Evolutionary conservation across 257 asterid species (phyloP).

Genomic region (Solanum clarkiae): DNA sequence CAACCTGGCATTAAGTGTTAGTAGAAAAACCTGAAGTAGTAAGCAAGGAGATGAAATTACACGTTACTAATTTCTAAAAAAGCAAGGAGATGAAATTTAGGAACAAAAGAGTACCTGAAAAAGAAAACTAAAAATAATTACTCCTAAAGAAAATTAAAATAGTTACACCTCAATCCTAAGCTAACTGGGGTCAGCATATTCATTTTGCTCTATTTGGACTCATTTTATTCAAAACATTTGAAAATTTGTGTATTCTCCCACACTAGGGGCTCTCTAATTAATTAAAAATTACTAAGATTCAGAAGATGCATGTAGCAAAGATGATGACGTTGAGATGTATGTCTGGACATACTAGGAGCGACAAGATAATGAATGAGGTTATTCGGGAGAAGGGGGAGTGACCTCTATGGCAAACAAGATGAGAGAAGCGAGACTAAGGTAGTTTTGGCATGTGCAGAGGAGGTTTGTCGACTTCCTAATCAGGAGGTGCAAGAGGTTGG

Average conservation of each 20-base stretch:
- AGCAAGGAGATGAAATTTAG: not conserved
- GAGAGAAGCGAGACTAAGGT: too few relatives aligned
- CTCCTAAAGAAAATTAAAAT: too few relatives aligned
- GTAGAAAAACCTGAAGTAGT: not conserved
- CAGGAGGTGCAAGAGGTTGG: too few relatives aligned
- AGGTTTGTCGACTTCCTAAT: too few relatives aligned
- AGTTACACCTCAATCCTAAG: not conserved
- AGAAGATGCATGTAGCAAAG: too few relatives aligned
- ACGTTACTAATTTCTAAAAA: too few relatives aligned
- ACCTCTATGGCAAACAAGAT: too few relatives aligned
- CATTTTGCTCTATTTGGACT: not conserved
- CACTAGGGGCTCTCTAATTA: not conserved
- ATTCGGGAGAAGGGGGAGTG: too few relatives aligned
- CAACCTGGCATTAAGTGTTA: not conserved
- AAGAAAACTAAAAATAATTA: not conserved
- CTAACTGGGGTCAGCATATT: not conserved
- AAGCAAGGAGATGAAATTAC: not conserved
- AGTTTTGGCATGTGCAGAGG: too few relatives aligned
- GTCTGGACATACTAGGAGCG: too few relatives aligned
- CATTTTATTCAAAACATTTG: not conserved
- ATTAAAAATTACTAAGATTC: not conserved
- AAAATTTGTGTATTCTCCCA: not conserved
- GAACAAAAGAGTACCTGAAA: not conserved
- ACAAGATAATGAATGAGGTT: too few relatives aligned
- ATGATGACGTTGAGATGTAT: too few relatives aligned